phyloP scores from a whole-genome alignment of 2,329 filamentous ascomycete species.

The Sphaceloma murrayae region DNA sequence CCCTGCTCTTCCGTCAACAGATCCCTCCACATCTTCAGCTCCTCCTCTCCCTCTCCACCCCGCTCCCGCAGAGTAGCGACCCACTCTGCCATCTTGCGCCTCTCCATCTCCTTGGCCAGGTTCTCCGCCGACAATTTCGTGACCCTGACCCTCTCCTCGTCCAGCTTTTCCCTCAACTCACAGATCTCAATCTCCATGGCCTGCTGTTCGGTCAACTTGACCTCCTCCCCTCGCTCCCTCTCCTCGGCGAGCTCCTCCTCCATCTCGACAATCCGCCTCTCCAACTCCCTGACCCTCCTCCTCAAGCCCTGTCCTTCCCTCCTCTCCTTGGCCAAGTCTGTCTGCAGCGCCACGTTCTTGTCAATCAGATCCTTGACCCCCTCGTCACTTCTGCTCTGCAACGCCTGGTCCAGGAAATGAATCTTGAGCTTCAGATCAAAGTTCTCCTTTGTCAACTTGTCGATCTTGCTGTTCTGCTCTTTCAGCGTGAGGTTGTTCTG shows the following conservation, averaged over 20 bases:
- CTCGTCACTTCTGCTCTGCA: conserved; percentile 90
- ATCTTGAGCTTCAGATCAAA: conserved; percentile 97
- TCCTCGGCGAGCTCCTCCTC: conserved; percentile 44
- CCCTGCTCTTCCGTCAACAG: conserved; percentile 85
- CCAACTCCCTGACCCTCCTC: conserved; percentile 72
- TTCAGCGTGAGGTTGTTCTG: conserved; percentile 63
- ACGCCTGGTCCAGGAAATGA: conserved; percentile 86
- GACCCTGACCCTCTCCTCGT: conserved; percentile 74
- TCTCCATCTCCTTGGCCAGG: conserved; percentile 71
- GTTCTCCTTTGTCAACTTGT: conserved; percentile 92
- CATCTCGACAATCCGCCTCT: conserved; percentile 60
- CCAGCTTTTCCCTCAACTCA: conserved; percentile 74
- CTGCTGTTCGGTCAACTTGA: conserved; percentile 34
- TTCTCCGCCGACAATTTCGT: conserved; percentile 72
- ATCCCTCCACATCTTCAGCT: conserved; percentile 84
- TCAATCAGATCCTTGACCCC: conserved; percentile 97
- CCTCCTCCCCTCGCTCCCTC: conserved; percentile 34
- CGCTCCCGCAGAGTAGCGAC: conserved; percentile 55
- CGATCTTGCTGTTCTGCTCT: conserved; percentile 95
- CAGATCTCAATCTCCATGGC: conserved; percentile 78
- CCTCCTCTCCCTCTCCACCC: conserved; percentile 28
- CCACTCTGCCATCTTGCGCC: conserved; percentile 74
- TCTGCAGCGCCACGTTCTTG: conserved; percentile 92
- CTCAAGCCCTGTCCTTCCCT: conserved; percentile 82
- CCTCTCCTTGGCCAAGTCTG: conserved; percentile 75